These are phyloP conservation scores for Puya raimondii DNA, from an alignment of 176 grass and related monocot species.

Conservation along the genomic window DNA sequence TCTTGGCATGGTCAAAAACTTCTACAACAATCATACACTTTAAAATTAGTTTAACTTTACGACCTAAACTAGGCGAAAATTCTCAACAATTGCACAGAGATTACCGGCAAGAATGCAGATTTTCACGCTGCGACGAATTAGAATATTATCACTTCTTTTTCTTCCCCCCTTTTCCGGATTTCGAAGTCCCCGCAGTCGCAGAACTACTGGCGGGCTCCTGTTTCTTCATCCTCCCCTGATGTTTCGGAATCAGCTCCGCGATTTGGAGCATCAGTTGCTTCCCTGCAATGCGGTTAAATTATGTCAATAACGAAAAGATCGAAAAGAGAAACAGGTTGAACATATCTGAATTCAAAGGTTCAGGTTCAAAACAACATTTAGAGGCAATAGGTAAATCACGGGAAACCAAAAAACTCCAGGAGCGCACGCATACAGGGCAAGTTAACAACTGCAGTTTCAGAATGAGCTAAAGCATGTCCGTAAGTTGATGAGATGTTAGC, in stretches of 20 bases:
- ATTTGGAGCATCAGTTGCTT: conserved; percentile 80
- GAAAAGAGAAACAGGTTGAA: not conserved
- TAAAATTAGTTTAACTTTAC: too few species aligned
- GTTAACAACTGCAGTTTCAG: too few species aligned
- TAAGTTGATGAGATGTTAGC: too few species aligned
- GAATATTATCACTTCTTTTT: conserved; percentile 55
- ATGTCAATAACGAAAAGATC: not conserved
- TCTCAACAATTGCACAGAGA: too few species aligned
- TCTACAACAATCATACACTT: too few species aligned
- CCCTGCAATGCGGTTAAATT: conserved; percentile 29
- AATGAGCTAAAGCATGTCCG: too few species aligned
- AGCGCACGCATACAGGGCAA: too few species aligned
- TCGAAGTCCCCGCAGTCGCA: conserved; percentile 25
- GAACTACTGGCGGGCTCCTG: conserved; percentile 36
- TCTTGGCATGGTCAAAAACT: too few species aligned
- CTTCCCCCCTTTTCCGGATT: conserved; percentile 51
- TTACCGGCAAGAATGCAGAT: not conserved
- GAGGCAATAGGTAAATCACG: too few species aligned
- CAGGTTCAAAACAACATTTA: too few species aligned
- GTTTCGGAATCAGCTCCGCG: conserved; percentile 82
- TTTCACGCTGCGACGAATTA: not conserved
- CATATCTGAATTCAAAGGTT: not conserved
- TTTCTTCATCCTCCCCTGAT: conserved; percentile 85
- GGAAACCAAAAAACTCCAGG: too few species aligned
- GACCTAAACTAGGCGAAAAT: too few species aligned